Percentiles rank a stretch among this genome's conserved stretches.
Evolutionary conservation across 768 basidiomycete genomes (phyloP).

Genomic region (Amyloporia xantha): DNA sequence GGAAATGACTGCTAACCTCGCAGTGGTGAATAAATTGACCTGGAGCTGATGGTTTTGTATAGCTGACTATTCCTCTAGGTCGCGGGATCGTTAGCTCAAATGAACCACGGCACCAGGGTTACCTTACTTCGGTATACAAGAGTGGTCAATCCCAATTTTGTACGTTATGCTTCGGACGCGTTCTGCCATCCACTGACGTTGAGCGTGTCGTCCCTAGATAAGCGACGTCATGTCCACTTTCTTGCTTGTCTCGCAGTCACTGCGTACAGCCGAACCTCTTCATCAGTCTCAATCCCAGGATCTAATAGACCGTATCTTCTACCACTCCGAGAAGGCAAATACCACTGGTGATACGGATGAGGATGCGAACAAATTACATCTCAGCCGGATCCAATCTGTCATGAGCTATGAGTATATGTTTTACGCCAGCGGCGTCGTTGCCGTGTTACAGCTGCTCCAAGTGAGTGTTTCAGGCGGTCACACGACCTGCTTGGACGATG

Average conservation of each 20-base stretch:
- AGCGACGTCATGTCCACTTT: slow-evolving; percentile 40
- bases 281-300: slow-evolving; percentile 35
- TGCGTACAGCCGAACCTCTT: slow-evolving; percentile 39
- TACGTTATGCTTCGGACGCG: slow-evolving; percentile 25
- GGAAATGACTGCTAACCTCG: slow-evolving; percentile 35
- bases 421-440: slow-evolving; percentile 34
- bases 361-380: background rate
- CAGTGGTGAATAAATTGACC: slow-evolving; percentile 24
- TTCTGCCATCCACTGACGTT: background rate
- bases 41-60: too few species aligned
- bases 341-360: slow-evolving; percentile 7
- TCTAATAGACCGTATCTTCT: slow-evolving; percentile 39
- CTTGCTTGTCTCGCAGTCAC: slow-evolving; percentile 35
- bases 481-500: background rate
- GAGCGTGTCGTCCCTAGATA: slow-evolving; percentile 21
- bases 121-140: slow-evolving; percentile 37
- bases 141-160: slow-evolving; percentile 51
- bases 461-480: slow-evolving; percentile 14
- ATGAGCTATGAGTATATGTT: slow-evolving; percentile 30
- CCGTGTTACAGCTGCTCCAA: slow-evolving; percentile 30
- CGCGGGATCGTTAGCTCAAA: slow-evolving; percentile 33
- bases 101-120: slow-evolving; percentile 36
- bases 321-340: slow-evolving; percentile 28
- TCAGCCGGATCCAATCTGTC: slow-evolving; percentile 9
- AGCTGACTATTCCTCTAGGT: slow-evolving; percentile 23